Percentiles rank a stretch among this genome's conserved stretches.
phyloP scores from a whole-genome alignment of 257 asterid genomes.

The Asclepias syriaca region DNA sequence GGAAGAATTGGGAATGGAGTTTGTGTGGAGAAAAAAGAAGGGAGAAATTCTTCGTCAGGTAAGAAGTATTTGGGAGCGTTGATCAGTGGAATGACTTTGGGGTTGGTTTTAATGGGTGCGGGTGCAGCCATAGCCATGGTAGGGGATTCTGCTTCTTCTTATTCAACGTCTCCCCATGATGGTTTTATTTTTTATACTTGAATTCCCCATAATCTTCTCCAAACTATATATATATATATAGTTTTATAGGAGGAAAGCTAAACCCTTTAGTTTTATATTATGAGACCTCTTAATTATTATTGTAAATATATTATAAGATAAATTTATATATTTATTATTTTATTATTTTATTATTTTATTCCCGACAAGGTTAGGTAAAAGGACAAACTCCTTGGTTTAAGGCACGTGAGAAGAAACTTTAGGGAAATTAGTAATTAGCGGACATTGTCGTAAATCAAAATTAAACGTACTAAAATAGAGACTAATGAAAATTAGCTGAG shows the following conservation, averaged over 20 bases:
- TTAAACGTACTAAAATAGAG: not conserved
- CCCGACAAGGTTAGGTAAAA: not conserved
- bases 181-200: constrained; percentile 21
- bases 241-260: too few species aligned
- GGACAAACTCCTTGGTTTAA: not conserved
- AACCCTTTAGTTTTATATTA: too few species aligned
- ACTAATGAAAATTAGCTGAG: not conserved
- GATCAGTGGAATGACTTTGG: constrained; percentile 18
- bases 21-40: not conserved
- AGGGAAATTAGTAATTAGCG: too few species aligned
- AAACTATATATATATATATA: too few species aligned
- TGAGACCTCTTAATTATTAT: too few species aligned
- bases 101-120: constrained; percentile 9
- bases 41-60: not conserved
- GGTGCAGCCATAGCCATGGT: constrained; percentile 11
- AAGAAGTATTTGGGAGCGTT: constrained; percentile 6
- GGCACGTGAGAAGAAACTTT: constrained; percentile 6
- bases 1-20: not conserved
- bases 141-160: constrained; percentile 7
- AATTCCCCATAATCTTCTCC: too few species aligned
- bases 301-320: too few species aligned
- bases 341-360: too few species aligned
- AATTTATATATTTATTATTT: too few species aligned
- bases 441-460: too few species aligned
- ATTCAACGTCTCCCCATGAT: not conserved